Evolutionary conservation across 2,329 filamentous ascomycete genomes (phyloP), one percentile per base, ranked within the genome.

Genomic region (Colletotrichum orbiculare): DNA sequence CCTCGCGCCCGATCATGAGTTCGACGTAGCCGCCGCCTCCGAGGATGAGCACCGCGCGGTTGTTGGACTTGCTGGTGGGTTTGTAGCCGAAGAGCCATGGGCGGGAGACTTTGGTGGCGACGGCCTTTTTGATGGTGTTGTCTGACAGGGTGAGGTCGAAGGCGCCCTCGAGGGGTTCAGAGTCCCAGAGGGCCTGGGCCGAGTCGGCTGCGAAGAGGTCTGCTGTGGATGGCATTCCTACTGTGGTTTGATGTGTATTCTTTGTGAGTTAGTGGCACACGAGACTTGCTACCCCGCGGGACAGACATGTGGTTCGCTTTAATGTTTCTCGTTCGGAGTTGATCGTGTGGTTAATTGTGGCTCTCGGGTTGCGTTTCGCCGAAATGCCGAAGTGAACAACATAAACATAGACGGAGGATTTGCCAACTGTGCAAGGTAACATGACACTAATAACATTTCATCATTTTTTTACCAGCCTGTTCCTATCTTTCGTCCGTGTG

Each of bases 1-100:
- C 69, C 46, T 71, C 69, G 6, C 68, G 62, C 39, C 69, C 69
- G n/a, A 68, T 60, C 69, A 71, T 71, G 25, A 71, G 66, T 50
- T 70, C 50, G n/a, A 64, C 60, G 49, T 71, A 71, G 17, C 69
- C 69, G 35, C 69, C 69, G 12, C 69, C 69, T 15, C 69, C 68
- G 49, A 70, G 69, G 53, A 71, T 43, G 39, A 71, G 67, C 2
- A 71, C 50, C 4, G 69, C 67, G 9, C 69, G 69, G 4, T 62
- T 64, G 43, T 70, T 71, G 2, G 67, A 12, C 11, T 37, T 33
- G 3, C 39, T 33, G 12, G 59, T 64, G 33, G 69, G 69, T n/a
- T 68, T 68, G 45, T 69, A 70, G 42, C 68, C 64, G 25, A 71
- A 71, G 2, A 70, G 52, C 67, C 66, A 71, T 15, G 69, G 69